These are phyloP conservation scores for Talaromyces pinophilus DNA, from an alignment of 2,329 filamentous ascomycete genomes.

Conservation along the genomic window DNA sequence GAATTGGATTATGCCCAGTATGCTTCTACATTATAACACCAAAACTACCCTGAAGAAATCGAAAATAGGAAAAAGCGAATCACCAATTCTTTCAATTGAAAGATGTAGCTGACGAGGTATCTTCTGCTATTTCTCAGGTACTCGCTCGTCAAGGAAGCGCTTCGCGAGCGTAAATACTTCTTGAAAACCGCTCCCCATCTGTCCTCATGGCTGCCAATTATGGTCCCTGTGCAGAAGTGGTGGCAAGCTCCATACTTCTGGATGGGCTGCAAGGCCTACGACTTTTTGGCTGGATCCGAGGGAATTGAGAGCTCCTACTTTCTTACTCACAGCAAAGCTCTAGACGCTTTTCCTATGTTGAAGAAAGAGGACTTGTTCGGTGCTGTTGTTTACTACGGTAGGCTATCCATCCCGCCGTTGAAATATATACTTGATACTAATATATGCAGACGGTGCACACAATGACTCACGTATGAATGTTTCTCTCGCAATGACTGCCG, in stretches of 20 bases:
- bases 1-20: slow-evolving; percentile 81
- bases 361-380: slow-evolving; percentile 77
- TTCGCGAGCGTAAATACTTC: slow-evolving; percentile 81
- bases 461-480: slow-evolving; percentile 94
- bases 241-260: slow-evolving; percentile 78
- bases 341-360: slow-evolving; percentile 86
- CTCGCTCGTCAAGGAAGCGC: slow-evolving; percentile 75
- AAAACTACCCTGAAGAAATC: background rate
- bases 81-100: background rate
- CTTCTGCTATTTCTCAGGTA: slow-evolving; percentile 42
- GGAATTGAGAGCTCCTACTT: slow-evolving; percentile 90
- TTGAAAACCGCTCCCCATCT: slow-evolving; percentile 80
- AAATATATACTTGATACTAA: background rate
- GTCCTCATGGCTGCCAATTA: slow-evolving; percentile 77
- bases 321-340: slow-evolving; percentile 78
- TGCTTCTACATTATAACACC: slow-evolving; percentile 25
- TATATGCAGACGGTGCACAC: slow-evolving; percentile 70
- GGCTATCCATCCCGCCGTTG: slow-evolving; percentile 18
- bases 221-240: slow-evolving; percentile 80
- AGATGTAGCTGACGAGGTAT: slow-evolving; percentile 5
- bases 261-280: slow-evolving; percentile 75
- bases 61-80: background rate
- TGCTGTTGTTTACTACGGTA: slow-evolving; percentile 81
- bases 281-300: slow-evolving; percentile 80
- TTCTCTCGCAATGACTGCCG: slow-evolving; percentile 81